Base-by-base conservation (phyloP, 2,329 filamentous ascomycete genomes). In the Fusarium concolor region DNA sequence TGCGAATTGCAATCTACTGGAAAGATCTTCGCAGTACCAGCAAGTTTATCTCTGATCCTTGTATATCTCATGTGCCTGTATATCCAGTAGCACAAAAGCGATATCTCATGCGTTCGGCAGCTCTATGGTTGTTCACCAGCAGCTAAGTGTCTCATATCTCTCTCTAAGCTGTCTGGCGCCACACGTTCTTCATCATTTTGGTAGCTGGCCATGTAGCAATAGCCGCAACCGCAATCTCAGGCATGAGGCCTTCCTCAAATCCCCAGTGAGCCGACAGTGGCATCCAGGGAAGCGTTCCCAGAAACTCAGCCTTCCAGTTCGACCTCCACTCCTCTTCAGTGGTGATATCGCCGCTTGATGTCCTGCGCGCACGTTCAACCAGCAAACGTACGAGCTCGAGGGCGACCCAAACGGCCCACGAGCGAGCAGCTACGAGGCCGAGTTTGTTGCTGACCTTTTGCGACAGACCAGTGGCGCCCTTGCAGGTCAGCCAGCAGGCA, bases 191-290 rank as follows among this genome's bases (percentile, higher is more conserved):
- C 77, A 86, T 82, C 73, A 80, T 78, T 42, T 83, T 78, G 6
- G 78, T 68, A 2, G 83, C 81, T 3, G 84, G 83, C 20, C 85
- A 79, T 44, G 78, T 75, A 3, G 80, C 84, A 52, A 85, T 69
- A 51, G 80, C 29, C n/a, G 79, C 77, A 18, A 85, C 73, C 5
- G 76, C 69, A 28, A 79, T 64, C 42, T 85, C 83, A 35, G 78
- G 77, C 53, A 86, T 70, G 38, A 77, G 71, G 9, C 92, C 92
- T 57, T 86, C 82, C 62, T 92, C 88, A 39, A 90, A 78, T 73
- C 92, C 91, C 90, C 92, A 97, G 81, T 97, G 93, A 26, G 95
- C 75, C 64, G 92, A 95, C 76, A 97, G 82, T 31, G 94, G 93
- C 56, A 92, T 88, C 89, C 92, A 97, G 31, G 91, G 89, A 65